Evolutionary conservation across 805 yeast species (phyloP).

Genomic region (Candida chilensis): DNA sequence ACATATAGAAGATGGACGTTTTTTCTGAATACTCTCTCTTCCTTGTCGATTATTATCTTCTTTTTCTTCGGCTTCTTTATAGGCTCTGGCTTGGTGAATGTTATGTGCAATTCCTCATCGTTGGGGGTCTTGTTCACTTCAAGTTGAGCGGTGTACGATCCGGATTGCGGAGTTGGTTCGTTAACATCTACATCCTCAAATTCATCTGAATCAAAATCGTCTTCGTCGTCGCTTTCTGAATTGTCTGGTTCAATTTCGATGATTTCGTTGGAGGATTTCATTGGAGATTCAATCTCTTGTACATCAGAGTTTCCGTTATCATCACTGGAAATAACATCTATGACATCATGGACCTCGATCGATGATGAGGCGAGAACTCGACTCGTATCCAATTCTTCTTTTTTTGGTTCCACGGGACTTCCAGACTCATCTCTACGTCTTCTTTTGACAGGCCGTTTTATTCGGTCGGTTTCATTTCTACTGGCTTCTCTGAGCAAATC

Average conservation of each 20-base stretch:
- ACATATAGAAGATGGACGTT: conserved; percentile 51
- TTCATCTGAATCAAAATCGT: conserved; percentile 17
- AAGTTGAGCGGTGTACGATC: too few species aligned
- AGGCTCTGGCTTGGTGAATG: conserved; percentile 9
- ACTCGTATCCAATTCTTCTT: too few species aligned
- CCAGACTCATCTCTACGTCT: too few species aligned
- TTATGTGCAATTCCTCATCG: conserved; percentile 5
- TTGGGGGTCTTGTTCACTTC: too few species aligned
- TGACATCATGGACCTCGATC: too few species aligned
- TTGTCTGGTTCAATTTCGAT: conserved; percentile 2
- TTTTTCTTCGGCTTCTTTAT: conserved; percentile 13
- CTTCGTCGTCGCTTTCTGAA: conserved; percentile 31
- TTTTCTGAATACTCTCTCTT: conserved; percentile 46
- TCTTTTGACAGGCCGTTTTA: background rate
- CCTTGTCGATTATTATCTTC: conserved; percentile 31
- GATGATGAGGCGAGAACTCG: too few species aligned
- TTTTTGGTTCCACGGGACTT: too few species aligned
- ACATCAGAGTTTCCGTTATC: conserved; percentile 12
- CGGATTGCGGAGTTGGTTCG: conserved; percentile 5
- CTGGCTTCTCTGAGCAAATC: background rate
- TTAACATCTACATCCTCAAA: conserved; percentile 18
- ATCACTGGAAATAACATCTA: conserved; percentile 5
- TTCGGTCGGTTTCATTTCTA: background rate
- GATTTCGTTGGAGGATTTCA: background rate
- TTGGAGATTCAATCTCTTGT: conserved; percentile 23